These are phyloP conservation scores for Penicillium lividum DNA, from an alignment of 495 filamentous ascomycete genomes.

Conservation along the genomic window DNA sequence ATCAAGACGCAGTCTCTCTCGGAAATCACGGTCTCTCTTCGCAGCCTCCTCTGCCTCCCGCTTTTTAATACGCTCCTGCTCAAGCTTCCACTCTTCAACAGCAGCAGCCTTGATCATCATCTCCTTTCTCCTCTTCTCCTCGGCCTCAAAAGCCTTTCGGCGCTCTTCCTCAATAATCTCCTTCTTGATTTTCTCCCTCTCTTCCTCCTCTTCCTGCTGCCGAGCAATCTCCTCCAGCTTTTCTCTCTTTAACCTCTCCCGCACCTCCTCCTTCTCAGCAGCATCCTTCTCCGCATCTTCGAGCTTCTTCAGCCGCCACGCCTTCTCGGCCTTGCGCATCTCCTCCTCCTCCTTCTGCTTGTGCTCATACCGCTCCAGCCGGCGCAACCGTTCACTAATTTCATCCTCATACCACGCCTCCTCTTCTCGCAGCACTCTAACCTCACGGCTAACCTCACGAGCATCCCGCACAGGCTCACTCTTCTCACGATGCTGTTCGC, in stretches of 20 bases:
- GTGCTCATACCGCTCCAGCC: constrained; percentile 36
- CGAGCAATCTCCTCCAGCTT: constrained; percentile 36
- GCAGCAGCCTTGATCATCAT: constrained; percentile 52
- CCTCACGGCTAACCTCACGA: constrained; percentile 28
- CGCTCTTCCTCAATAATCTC: constrained; percentile 40
- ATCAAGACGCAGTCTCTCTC: constrained; percentile 36
- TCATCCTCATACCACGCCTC: constrained; percentile 41
- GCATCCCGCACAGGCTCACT: constrained; percentile 11
- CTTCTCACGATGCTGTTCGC: constrained; percentile 35
- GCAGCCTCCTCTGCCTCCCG: constrained; percentile 34
- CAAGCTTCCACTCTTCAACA: constrained; percentile 57
- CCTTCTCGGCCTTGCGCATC: constrained; percentile 22
- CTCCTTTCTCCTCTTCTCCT: constrained; percentile 47
- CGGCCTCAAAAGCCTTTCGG: constrained; percentile 33
- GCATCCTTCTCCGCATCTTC: constrained; percentile 36
- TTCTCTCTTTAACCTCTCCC: constrained; percentile 23
- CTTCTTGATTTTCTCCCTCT: constrained; percentile 40
- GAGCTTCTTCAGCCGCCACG: constrained; percentile 30
- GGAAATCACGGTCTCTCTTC: constrained; percentile 51
- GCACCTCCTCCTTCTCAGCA: constrained; percentile 31
- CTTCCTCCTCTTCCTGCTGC: constrained; percentile 46
- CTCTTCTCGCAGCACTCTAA: constrained; percentile 33
- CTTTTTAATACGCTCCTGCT: constrained; percentile 45
- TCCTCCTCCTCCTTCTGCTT: constrained; percentile 28
- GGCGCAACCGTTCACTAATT: constrained; percentile 35